A percentile compares a stretch with the other conserved stretches of the same genome.
Conservation (phyloP, 73 alveolate genomes). For the Blepharisma stoltei region DNA sequence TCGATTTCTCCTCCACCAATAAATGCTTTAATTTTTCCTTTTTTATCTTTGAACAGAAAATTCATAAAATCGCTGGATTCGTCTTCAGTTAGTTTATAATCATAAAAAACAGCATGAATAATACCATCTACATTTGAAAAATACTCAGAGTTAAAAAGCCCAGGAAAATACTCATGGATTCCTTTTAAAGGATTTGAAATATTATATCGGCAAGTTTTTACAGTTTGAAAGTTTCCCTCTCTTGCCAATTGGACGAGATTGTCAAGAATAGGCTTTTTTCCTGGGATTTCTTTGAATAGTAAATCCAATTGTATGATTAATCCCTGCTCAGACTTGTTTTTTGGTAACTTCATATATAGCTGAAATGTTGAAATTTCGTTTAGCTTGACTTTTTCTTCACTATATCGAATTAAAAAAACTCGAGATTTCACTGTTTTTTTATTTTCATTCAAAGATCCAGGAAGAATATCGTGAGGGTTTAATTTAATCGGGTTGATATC, state of each 20-base stretch:
- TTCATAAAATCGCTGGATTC: too few relatives aligned
- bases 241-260: too few relatives aligned
- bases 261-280: too few relatives aligned
- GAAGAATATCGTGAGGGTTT: neutral
- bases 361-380: neutral
- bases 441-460: constrained; percentile 25
- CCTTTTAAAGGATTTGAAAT: constrained; percentile 33
- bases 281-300: too few relatives aligned
- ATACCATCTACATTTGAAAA: neutral
- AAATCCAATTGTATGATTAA: too few relatives aligned
- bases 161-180: constrained; percentile 28
- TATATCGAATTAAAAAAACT: constrained; percentile 45
- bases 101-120: too few relatives aligned
- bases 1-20: too few relatives aligned
- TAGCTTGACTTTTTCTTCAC: constrained; percentile 48
- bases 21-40: too few relatives aligned
- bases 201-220: neutral
- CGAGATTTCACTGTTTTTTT: constrained; percentile 18
- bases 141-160: neutral
- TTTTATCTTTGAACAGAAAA: too few relatives aligned
- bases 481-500: neutral
- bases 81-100: too few relatives aligned
- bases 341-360: neutral
- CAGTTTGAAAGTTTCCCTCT: too few relatives aligned
- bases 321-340: too few relatives aligned